Percentiles rank a stretch among this genome's conserved stretches.
Evolutionary conservation across 2,329 filamentous ascomycete genomes (phyloP).

Genomic region (Colletotrichum navitas): DNA sequence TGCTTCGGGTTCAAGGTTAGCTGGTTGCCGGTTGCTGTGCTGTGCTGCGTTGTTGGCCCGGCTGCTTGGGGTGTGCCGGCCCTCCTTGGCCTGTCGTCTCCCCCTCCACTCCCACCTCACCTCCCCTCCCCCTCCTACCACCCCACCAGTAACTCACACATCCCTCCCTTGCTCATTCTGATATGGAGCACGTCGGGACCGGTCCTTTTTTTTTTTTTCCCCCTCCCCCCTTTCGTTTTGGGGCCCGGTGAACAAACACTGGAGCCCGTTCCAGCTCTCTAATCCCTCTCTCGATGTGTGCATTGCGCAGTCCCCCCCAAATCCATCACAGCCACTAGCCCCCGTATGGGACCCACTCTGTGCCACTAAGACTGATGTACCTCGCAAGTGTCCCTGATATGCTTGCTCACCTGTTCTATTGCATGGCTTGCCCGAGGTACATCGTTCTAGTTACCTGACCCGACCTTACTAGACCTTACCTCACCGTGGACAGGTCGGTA

Average conservation of each 20-base stretch:
- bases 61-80: slow-evolving; percentile 3
- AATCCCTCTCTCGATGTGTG: slow-evolving; percentile 30
- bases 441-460: not conserved
- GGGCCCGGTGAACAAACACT: slow-evolving; percentile 38
- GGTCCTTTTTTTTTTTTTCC: slow-evolving; percentile 7
- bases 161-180: slow-evolving; percentile 39
- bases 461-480: slow-evolving; percentile 9
- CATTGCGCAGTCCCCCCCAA: slow-evolving; percentile 27
- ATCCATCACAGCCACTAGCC: slow-evolving; percentile 23
- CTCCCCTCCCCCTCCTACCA: slow-evolving; percentile 17
- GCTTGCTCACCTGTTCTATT: slow-evolving; percentile 7
- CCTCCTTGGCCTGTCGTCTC: slow-evolving; percentile 12
- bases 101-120: slow-evolving; percentile 28
- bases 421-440: slow-evolving; percentile 14
- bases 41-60: slow-evolving; percentile 5
- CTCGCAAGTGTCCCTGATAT: slow-evolving; percentile 10
- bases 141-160: slow-evolving; percentile 18
- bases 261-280: slow-evolving; percentile 17
- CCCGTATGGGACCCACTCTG: not conserved
- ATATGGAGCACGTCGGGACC: slow-evolving; percentile 26
- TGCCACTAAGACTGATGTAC: slow-evolving; percentile 18
- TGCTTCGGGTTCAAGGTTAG: slow-evolving; percentile 12
- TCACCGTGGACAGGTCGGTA: not conserved
- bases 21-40: slow-evolving; percentile 17
- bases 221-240: slow-evolving; percentile 4